Evolutionary conservation across 176 grass and related monocot species (phyloP).

Genomic region (Oryza punctata): DNA sequence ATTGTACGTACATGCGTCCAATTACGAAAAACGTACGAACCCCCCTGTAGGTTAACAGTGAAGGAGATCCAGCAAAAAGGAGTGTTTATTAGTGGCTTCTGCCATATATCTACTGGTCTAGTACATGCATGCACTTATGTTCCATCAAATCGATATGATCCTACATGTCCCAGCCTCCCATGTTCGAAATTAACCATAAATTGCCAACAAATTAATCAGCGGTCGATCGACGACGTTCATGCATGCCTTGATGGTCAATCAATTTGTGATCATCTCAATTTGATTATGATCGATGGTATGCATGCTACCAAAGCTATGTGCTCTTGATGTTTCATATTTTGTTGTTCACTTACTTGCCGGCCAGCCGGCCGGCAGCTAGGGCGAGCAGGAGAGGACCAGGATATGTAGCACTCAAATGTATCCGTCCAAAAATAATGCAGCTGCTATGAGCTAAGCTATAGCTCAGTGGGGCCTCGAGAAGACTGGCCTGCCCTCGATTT

Average conservation of each 20-base stretch:
- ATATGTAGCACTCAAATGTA: constrained; percentile 29
- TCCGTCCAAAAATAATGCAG: constrained; percentile 52
- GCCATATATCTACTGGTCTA: too few species aligned
- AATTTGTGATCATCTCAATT: too few species aligned
- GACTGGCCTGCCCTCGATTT: too few species aligned
- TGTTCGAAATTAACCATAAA: neutral
- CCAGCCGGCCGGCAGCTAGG: neutral
- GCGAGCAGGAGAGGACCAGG: neutral
- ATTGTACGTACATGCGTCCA: constrained; percentile 1
- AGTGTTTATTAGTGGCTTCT: neutral
- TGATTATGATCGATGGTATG: too few species aligned
- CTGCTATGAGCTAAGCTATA: too few species aligned
- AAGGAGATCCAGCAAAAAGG: constrained; percentile 40
- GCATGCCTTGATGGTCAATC: too few species aligned
- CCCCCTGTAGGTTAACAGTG: constrained; percentile 45
- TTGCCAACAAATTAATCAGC: neutral
- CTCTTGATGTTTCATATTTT: too few species aligned
- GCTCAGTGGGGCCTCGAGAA: neutral
- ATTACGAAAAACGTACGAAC: constrained; percentile 21
- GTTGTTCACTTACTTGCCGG: too few species aligned
- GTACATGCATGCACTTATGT: neutral
- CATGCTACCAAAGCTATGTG: too few species aligned
- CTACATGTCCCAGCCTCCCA: too few species aligned
- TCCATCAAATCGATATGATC: too few species aligned
- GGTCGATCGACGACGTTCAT: too few species aligned